Conservation (phyloP, 371 early-diverging fungal genomes). For the Mucor irregularis region DNA sequence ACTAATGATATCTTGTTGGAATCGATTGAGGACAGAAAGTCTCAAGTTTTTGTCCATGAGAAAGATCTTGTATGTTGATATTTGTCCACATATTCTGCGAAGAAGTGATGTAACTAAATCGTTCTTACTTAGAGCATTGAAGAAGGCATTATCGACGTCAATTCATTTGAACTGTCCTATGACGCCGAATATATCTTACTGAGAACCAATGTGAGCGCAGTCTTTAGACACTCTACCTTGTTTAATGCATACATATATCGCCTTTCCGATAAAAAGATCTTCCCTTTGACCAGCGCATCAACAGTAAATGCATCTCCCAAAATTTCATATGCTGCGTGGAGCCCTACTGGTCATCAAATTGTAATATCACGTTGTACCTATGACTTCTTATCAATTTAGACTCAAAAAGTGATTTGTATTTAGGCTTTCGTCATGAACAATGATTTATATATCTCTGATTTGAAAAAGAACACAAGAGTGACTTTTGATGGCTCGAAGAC, state of each 20-base stretch:
- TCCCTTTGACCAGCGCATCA: constrained; percentile 55
- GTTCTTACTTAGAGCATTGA: constrained; percentile 22
- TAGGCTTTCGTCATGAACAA: constrained; percentile 85
- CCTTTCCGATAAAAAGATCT: constrained; percentile 52
- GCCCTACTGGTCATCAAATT: constrained; percentile 76
- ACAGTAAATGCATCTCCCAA: constrained; percentile 26
- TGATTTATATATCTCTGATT: constrained; percentile 78
- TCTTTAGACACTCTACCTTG: constrained; percentile 85
- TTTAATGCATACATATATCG: constrained; percentile 79
- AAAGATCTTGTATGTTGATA: constrained; percentile 32
- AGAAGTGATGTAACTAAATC: too few relatives aligned
- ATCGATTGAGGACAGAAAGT: constrained; percentile 32
- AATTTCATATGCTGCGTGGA: constrained; percentile 73
- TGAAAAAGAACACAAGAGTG: constrained; percentile 64
- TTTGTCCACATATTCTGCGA: too few relatives aligned
- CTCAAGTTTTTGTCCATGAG: constrained; percentile 33
- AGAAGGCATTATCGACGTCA: constrained; percentile 32
- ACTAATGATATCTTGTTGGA: constrained; percentile 49
- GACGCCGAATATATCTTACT: constrained; percentile 80
- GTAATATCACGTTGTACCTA: constrained; percentile 16
- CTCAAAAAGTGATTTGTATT: not conserved
- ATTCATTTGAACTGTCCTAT: constrained; percentile 66
- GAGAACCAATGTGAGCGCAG: constrained; percentile 62
- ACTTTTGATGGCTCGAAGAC: constrained; percentile 81
- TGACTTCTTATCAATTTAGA: constrained; percentile 6